Evolutionary conservation across 192 early-diverging fungal species (phyloP).

Genomic region (Entomortierella lignicola): DNA sequence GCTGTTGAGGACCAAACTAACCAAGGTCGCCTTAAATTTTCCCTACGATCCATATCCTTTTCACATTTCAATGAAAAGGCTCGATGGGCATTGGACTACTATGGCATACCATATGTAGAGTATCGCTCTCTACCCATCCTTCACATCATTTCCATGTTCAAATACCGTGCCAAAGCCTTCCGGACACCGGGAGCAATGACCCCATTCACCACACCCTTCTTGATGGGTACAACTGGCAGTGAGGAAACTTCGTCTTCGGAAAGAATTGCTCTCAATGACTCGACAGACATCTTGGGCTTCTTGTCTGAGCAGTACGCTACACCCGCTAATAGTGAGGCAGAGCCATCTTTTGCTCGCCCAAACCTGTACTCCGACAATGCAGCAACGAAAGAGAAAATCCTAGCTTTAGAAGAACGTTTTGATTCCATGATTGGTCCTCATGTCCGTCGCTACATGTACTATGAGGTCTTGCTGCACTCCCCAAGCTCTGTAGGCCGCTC

Average conservation of each 20-base stretch:
- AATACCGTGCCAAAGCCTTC: constrained; percentile 5
- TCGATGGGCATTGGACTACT: constrained; percentile 53
- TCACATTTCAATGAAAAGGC: constrained; percentile 58
- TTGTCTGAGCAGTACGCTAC: constrained; percentile 31
- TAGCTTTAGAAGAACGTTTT: constrained; percentile 44
- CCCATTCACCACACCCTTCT: constrained; percentile 23
- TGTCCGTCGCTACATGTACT: constrained; percentile 26
- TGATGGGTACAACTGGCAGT: background rate
- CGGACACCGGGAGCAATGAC: background rate
- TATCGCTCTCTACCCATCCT: constrained; percentile 36
- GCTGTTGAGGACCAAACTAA: background rate
- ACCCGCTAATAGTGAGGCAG: constrained; percentile 1
- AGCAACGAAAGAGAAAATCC: constrained; percentile 38
- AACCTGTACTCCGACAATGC: constrained; percentile 36
- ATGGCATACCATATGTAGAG: constrained; percentile 41
- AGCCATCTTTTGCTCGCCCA: background rate
- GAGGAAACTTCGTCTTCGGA: background rate
- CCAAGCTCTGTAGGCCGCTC: constrained; percentile 23
- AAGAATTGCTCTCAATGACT: constrained; percentile 29
- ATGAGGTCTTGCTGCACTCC: constrained; percentile 16
- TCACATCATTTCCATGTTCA: constrained; percentile 47
- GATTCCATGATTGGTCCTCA: constrained; percentile 31
- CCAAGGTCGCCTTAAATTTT: constrained; percentile 1
- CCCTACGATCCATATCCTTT: constrained; percentile 28
- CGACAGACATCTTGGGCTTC: constrained; percentile 31